These are phyloP conservation scores for Diaporthe ampelina DNA, from an alignment of 2,329 filamentous ascomycete genomes.

Conservation along the genomic window DNA sequence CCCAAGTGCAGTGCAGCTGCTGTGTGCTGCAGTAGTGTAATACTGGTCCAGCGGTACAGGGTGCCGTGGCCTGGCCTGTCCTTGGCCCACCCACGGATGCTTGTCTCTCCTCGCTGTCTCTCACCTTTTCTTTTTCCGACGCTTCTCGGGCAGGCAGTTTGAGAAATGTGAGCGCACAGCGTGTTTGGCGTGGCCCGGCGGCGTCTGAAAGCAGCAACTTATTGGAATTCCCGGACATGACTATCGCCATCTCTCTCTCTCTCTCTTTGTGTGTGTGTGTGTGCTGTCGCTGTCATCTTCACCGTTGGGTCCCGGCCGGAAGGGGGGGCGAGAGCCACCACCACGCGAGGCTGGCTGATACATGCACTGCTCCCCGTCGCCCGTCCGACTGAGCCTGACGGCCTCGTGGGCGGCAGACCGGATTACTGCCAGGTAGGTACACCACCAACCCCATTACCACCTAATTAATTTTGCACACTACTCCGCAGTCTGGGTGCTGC, in stretches of 20 bases:
- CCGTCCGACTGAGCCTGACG: constrained; percentile 13
- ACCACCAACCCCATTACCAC: too few species aligned
- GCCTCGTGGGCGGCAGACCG: constrained; percentile 14
- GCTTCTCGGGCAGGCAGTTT: neutral
- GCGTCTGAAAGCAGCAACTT: constrained; percentile 18
- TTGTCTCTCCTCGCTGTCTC: constrained; percentile 20
- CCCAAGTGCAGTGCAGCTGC: neutral
- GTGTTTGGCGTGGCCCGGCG: neutral
- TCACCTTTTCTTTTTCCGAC: constrained; percentile 25
- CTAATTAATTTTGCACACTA: constrained; percentile 23
- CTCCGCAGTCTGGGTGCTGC: constrained; percentile 13
- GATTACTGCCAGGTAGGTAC: too few species aligned
- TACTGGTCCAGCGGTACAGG: neutral
- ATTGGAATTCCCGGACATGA: constrained; percentile 5
- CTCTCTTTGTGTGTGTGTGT: too few species aligned
- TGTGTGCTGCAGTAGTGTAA: neutral
- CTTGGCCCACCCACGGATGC: neutral
- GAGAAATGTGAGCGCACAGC: constrained; percentile 17
- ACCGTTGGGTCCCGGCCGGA: constrained; percentile 16
- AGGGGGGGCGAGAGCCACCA: neutral
- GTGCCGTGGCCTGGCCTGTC: neutral
- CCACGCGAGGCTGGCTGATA: constrained; percentile 29
- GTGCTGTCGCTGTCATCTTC: neutral
- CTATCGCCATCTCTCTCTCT: constrained; percentile 1
- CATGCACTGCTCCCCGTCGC: neutral